Evolutionary conservation across 2,329 filamentous ascomycete species (phyloP).

Genomic region (Arthrinium phaeospermum): DNA sequence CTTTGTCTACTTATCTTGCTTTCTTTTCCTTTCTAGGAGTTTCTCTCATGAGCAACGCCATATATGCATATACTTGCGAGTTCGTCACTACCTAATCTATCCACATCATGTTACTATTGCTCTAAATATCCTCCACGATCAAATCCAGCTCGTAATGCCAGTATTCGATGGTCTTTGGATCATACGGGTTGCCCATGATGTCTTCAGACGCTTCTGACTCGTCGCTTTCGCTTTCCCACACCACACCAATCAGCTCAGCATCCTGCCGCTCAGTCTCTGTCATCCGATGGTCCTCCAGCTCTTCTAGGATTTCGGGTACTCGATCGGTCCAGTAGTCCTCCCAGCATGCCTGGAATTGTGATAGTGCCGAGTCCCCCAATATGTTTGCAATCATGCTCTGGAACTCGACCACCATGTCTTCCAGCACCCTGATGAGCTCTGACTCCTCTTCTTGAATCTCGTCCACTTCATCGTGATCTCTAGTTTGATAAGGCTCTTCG

Average conservation of each 20-base stretch:
- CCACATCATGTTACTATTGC: too few relatives aligned
- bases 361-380: not conserved
- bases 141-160: constrained; percentile 10
- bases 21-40: not conserved
- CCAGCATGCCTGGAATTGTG: not conserved
- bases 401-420: constrained; percentile 8
- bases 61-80: too few relatives aligned
- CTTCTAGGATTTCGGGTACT: not conserved
- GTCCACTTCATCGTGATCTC: not conserved
- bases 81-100: too few relatives aligned
- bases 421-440: not conserved
- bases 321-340: constrained; percentile 12
- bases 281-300: not conserved
- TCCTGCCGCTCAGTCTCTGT: constrained; percentile 11
- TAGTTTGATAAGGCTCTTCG: not conserved
- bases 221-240: constrained; percentile 1
- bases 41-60: not conserved
- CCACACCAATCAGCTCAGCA: constrained; percentile 18
- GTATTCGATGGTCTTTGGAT: not conserved
- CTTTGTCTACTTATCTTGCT: not conserved
- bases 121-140: not conserved
- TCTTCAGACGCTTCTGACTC: not conserved
- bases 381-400: not conserved
- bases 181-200: not conserved
- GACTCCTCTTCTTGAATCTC: constrained; percentile 17